Percentiles rank a stretch among this genome's conserved stretches.
Conservation (phyloP, 192 early-diverging fungal genomes). For the Rhizophlyctis rosea region DNA sequence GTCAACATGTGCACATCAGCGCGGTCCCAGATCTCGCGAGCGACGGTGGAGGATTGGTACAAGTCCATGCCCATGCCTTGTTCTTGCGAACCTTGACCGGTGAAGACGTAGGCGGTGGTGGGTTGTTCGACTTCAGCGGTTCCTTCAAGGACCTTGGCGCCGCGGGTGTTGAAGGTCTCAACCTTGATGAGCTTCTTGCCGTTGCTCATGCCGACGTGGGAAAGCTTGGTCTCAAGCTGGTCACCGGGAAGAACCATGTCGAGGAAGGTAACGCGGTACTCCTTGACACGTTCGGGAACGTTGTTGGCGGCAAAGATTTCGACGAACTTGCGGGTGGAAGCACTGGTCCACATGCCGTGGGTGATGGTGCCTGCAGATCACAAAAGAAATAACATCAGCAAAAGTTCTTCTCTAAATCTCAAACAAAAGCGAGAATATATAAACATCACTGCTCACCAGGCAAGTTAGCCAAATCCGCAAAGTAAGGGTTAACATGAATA, state of each 20-base stretch:
- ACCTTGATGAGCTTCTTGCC: slow-evolving; percentile 93
- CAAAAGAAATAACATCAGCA: neutral
- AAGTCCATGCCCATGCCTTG: slow-evolving; percentile 95
- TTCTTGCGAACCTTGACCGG: slow-evolving; percentile 95
- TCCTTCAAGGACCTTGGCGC: slow-evolving; percentile 78
- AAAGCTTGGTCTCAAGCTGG: slow-evolving; percentile 83
- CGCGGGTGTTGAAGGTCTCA: slow-evolving; percentile 82
- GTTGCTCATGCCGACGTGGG: slow-evolving; percentile 93
- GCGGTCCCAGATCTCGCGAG: slow-evolving; percentile 87
- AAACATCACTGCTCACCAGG: no score
- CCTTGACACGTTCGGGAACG: slow-evolving; percentile 80
- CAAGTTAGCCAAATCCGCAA: slow-evolving; percentile 84
- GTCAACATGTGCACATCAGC: slow-evolving; percentile 83
- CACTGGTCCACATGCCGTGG: slow-evolving; percentile 97
- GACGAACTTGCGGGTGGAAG: slow-evolving; percentile 91
- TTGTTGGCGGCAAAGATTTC: slow-evolving; percentile 94
- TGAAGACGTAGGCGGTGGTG: slow-evolving; percentile 88
- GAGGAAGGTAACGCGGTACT: slow-evolving; percentile 83
- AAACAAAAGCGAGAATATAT: neutral
- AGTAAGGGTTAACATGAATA: slow-evolving; percentile 94
- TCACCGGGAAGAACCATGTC: slow-evolving; percentile 93
- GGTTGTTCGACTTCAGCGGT: slow-evolving; percentile 93
- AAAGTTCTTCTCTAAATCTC: neutral
- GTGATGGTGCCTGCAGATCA: slow-evolving; percentile 91
- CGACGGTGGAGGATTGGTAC: slow-evolving; percentile 75